Base-by-base conservation (phyloP, 2,329 filamentous ascomycete genomes). In the Beauveria sp. region DNA sequence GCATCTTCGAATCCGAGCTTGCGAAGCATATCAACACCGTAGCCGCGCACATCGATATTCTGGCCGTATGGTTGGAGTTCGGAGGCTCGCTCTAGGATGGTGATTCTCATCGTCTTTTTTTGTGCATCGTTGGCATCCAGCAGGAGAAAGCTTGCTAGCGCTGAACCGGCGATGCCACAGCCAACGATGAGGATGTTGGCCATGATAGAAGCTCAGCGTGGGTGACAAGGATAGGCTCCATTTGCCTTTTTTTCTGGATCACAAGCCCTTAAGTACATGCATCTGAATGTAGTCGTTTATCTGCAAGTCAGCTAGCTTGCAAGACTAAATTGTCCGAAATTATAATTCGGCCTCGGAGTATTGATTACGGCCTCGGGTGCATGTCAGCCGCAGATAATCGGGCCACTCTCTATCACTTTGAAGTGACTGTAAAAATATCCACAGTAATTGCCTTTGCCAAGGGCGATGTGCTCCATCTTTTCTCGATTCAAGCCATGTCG, bases 31-130 rank as follows among this genome's bases (percentile, higher is more conserved):
- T 70, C 66, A 7, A 80, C 68, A 2, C 77, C 79, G 34, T 76
- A 73, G 1, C 72, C 74, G 1, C 77, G 74, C 8, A 82, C 67
- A 65, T 81, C 79, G 46, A 81, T 74, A 62, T 81, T 78, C 63
- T 77, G 74, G 1, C 79, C 79, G 4, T 71, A 67, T 4, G 70
- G 65, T 3, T 78, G 75, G 8, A 80, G 69, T 2, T 62, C 43
- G 0, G 73, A 63, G 10, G 69, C 68, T 3, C 78, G 74, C 64
- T 81, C 79, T 22, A 80, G 57, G n/a, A 81, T 63, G 3, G 77
- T 80, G 61, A 79, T 73, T 18, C 68, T 46, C 20, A 54, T 22
- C 1, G 38, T 22, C 16, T 42, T 48, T 12, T 26, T 48, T 24
- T 61, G 65, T 64, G 74, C 70, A 2, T 20, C 28, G 6, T 16